Conservation (phyloP, 1,284 basidiomycete species). For the Ganoderma leucocontextum region DNA sequence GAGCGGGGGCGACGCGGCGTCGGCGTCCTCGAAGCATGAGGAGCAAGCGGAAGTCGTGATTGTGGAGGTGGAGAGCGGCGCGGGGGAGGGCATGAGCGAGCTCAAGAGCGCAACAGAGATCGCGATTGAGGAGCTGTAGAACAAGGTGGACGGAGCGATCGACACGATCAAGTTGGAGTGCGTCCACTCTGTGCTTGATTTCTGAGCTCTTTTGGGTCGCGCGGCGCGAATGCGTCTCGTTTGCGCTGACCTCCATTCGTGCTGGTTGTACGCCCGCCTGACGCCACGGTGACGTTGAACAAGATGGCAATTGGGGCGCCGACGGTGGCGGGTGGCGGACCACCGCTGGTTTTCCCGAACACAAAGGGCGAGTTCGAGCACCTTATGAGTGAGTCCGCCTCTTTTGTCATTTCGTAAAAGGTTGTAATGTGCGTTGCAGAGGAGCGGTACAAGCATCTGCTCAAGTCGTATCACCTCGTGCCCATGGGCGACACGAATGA, state of each 20-base stretch:
- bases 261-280: constrained; percentile 45
- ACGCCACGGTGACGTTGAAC: constrained; percentile 43
- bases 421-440: constrained; percentile 34
- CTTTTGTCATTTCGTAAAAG: not conserved
- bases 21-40: constrained; percentile 8
- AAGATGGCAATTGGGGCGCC: constrained; percentile 45
- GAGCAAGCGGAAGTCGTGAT: constrained; percentile 25
- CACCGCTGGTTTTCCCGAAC: constrained; percentile 46
- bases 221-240: not conserved
- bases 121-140: constrained; percentile 42
- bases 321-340: constrained; percentile 45
- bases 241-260: not conserved
- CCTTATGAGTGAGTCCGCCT: constrained; percentile 45
- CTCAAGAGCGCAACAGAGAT: constrained; percentile 32
- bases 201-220: not conserved
- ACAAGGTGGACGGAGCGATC: constrained; percentile 41
- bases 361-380: constrained; percentile 53
- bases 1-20: not conserved
- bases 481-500: constrained; percentile 47
- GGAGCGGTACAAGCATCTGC: constrained; percentile 49
- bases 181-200: constrained; percentile 27
- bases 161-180: constrained; percentile 48
- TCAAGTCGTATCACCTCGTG: constrained; percentile 46
- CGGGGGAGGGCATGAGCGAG: constrained; percentile 17
- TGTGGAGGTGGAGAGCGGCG: constrained; percentile 25